phyloP scores from a whole-genome alignment of 441 rosid species.

The Populus hybrid region DNA sequence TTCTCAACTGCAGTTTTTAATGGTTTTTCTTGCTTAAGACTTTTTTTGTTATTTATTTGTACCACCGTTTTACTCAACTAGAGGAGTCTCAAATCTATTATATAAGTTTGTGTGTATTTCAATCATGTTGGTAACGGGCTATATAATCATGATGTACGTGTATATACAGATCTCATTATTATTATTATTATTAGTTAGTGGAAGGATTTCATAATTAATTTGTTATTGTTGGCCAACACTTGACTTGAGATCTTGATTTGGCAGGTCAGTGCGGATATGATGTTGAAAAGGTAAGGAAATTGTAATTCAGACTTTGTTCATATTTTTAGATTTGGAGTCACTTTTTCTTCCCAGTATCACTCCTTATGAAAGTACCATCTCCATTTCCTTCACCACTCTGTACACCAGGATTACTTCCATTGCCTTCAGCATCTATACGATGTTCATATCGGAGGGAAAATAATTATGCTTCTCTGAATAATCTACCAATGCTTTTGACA shows the following conservation, averaged over 20 bases:
- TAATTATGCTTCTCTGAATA: neutral
- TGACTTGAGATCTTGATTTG: constrained; percentile 28
- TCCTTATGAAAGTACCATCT: neutral
- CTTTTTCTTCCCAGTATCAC: constrained; percentile 5
- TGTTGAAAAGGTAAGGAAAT: constrained; percentile 58
- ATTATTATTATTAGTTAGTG: neutral
- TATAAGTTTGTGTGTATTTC: neutral
- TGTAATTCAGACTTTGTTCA: constrained; percentile 8
- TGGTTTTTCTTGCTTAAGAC: neutral
- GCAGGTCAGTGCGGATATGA: constrained; percentile 82
- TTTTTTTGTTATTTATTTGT: neutral
- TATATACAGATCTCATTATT: neutral
- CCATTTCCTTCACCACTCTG: neutral
- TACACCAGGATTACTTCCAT: neutral
- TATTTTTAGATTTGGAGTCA: constrained; percentile 1
- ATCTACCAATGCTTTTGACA: neutral
- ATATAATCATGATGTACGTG: neutral
- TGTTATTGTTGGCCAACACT: constrained; percentile 4
- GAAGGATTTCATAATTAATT: neutral
- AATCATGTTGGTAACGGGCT: neutral
- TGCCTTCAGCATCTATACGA: neutral
- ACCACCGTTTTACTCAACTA: neutral
- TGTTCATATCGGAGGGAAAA: neutral
- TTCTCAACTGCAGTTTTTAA: neutral
- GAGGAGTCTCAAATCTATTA: neutral